Base-by-base conservation (phyloP, 2,329 filamentous ascomycete species). In the Zopfia rhizophila region DNA sequence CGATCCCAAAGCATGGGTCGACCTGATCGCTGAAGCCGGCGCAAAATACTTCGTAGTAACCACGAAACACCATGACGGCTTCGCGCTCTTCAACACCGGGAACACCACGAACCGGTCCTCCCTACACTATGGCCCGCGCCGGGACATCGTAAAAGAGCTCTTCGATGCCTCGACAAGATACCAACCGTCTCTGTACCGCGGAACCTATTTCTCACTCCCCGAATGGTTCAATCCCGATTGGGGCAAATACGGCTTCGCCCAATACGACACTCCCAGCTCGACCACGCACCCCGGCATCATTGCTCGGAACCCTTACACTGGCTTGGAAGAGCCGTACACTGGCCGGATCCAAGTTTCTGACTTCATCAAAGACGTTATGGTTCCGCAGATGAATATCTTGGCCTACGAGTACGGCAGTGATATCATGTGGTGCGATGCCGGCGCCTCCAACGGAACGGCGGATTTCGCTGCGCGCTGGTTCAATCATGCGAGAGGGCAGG, bases 1-100 rank as follows among this genome's bases (percentile, higher is more conserved):
- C 53, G 71, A 81, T 51, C 73, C 81, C 0, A 81, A 79, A 43
- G 76, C 72, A 24, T 81, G 78, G 78, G 77, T 81, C 2, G 78
- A 81, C 48, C 71, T 82, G 2, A 77, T 82, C 45, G 74, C 75
- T 3, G 77, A 78, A 24, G 72, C 78, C 2, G 79, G 78, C 7
- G 79, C 79, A 6, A 74, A 75, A 16, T 72, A 78, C 60, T 74
- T 75, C 51, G 72, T 78, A 1, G 65, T 73, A 38, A 70, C 72
- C 2, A 70, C 65, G 38, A 78, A 78, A 51, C 75, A 78, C 44
- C 75, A 78, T 51, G 75, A 78, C 48, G 75, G 76, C 3, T 78
- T 73, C 44, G 72, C 75, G 2, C 43, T 77, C 10, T 78, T 77
- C 52, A 73, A 77, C 48, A 59, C 74, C 0, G 58, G 59, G 0